These are phyloP conservation scores for Capronia americana DNA, from an alignment of 2,329 filamentous ascomycete species.

Conservation along the genomic window DNA sequence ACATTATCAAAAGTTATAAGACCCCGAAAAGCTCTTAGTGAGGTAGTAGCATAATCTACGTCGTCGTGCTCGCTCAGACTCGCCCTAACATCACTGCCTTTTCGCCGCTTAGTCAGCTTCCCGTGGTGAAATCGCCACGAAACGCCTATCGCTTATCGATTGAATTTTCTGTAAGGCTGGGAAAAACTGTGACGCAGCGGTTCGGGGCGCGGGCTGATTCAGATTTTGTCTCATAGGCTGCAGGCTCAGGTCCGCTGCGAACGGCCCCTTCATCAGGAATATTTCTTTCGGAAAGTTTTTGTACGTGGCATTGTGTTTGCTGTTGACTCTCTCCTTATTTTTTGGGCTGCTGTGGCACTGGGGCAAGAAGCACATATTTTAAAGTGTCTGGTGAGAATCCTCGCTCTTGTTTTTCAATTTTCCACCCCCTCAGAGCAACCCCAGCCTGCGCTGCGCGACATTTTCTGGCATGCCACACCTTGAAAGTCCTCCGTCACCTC, in stretches of 20 bases:
- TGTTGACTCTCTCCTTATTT: constrained; percentile 16
- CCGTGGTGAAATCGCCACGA: neutral
- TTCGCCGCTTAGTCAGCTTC: constrained; percentile 6
- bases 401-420: neutral
- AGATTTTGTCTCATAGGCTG: constrained; percentile 25
- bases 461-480: constrained; percentile 33
- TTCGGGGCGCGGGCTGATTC: constrained; percentile 28
- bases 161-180: constrained; percentile 27
- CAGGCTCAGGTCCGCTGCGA: neutral
- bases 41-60: too few relatives aligned
- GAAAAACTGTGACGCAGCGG: constrained; percentile 21
- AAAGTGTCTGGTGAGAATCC: neutral
- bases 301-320: constrained; percentile 1
- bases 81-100: neutral
- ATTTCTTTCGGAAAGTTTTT: constrained; percentile 10
- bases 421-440: neutral
- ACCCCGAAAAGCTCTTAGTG: neutral
- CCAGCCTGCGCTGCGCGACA: neutral
- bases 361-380: neutral
- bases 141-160: constrained; percentile 25
- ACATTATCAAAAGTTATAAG: constrained; percentile 1
- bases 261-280: constrained; percentile 6
- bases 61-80: too few relatives aligned
- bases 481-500: constrained; percentile 33
- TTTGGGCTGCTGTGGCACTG: constrained; percentile 6